Evolutionary conservation across 768 basidiomycete species (phyloP).

Genomic region (Basidioascus undulatus): DNA sequence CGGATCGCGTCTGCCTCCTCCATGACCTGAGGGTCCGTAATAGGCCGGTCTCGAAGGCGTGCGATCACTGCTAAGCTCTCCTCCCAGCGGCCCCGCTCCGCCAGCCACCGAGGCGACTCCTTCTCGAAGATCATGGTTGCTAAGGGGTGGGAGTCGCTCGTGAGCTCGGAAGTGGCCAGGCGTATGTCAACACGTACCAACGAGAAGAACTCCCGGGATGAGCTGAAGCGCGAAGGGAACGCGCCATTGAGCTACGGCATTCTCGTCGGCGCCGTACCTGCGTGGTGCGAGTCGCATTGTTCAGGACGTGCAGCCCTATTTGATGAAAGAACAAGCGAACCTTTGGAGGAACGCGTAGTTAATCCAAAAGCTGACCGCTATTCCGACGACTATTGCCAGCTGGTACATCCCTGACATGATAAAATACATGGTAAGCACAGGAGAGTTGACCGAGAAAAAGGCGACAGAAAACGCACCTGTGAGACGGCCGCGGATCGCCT

Average conservation of each 20-base stretch:
- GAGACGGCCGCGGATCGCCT: conserved; percentile 27
- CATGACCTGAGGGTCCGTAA: conserved; percentile 25
- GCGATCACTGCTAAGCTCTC: conserved; percentile 38
- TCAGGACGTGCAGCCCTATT: no score
- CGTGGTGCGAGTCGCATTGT: conserved; percentile 20
- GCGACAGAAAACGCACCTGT: conserved; percentile 14
- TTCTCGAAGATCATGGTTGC: conserved; percentile 28
- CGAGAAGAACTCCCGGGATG: conserved; percentile 37
- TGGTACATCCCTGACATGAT: conserved; percentile 2
- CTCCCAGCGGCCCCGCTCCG: conserved; percentile 31
- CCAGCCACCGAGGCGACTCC: conserved; percentile 59
- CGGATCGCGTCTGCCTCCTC: conserved; percentile 38
- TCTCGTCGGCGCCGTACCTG: no score
- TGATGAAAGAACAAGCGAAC: no score
- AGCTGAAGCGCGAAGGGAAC: conserved; percentile 54
- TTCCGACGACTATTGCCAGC: background rate
- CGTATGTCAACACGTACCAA: no score
- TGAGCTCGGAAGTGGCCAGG: no score
- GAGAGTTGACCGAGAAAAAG: background rate
- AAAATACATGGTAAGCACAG: background rate
- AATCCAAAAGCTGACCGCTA: conserved; percentile 19
- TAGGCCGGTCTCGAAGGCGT: conserved; percentile 29
- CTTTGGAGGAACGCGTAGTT: conserved; percentile 26
- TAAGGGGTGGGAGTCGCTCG: no score
- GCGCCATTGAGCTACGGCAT: conserved; percentile 40